phyloP scores from a whole-genome alignment of 148 eudicot genomes.

The Chenopodium suecicum region DNA sequence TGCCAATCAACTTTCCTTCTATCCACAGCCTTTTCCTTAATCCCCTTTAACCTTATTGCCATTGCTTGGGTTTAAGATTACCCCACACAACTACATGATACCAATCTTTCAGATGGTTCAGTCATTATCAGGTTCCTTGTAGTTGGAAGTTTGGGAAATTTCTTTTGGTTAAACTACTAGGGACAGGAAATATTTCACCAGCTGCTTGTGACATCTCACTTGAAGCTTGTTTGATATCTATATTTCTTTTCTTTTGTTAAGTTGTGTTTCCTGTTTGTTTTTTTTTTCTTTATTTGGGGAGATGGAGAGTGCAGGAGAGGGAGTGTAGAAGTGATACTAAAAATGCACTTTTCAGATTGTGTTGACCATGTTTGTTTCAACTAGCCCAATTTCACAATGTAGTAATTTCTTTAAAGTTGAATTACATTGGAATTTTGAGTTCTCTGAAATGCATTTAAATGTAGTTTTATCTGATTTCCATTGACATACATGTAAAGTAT shows the following conservation, averaged over 20 bases:
- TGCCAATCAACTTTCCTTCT: background rate
- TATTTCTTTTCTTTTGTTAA: background rate
- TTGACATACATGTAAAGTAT: too few species aligned
- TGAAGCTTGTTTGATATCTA: background rate
- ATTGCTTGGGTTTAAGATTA: too few species aligned
- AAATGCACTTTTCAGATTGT: background rate
- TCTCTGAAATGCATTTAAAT: background rate
- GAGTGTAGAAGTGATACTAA: background rate
- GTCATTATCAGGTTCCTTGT: too few species aligned
- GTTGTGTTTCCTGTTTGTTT: background rate
- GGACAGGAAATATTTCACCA: background rate
- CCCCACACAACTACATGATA: too few species aligned
- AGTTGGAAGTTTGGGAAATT: too few species aligned
- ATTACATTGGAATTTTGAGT: background rate
- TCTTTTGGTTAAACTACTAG: too few species aligned
- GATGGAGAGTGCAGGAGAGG: background rate
- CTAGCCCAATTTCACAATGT: background rate
- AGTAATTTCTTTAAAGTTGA: background rate
- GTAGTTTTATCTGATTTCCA: background rate
- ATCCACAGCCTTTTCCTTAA: background rate
- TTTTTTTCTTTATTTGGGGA: background rate
- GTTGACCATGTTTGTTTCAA: background rate
- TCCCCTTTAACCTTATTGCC: too few species aligned
- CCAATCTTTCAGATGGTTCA: too few species aligned
- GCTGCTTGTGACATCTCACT: background rate